Conservation (phyloP, 1,139 yeast genomes). For the Saccharomyces uvarum region DNA sequence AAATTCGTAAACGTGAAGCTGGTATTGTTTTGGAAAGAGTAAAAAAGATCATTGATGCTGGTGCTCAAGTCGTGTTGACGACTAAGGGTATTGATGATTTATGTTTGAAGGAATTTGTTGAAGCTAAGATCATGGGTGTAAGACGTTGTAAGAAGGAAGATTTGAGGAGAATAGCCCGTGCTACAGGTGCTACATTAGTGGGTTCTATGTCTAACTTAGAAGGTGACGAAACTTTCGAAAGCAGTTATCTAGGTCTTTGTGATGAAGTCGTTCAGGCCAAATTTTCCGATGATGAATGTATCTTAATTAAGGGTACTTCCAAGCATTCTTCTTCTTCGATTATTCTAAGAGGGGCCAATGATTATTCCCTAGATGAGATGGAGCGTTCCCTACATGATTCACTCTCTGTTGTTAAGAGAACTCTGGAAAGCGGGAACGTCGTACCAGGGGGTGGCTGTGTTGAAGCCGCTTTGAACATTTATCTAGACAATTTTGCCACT, state of each 20-base stretch:
- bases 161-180: conserved; percentile 91
- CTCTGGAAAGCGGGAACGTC: conserved; percentile 86
- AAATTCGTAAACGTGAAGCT: conserved; percentile 87
- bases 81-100: conserved; percentile 98
- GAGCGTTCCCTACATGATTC: conserved; percentile 95
- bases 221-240: conserved; percentile 94
- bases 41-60: conserved; percentile 77
- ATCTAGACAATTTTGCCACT: conserved; percentile 93
- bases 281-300: conserved; percentile 95
- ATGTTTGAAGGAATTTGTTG: conserved; percentile 91
- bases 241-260: conserved; percentile 79
- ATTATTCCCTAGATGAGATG: conserved; percentile 95
- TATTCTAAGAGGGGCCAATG: conserved; percentile 92
- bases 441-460: conserved; percentile 99
- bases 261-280: conserved; percentile 88
- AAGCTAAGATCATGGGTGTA: conserved; percentile 94
- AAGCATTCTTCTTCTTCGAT: conserved; percentile 90
- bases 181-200: conserved; percentile 92
- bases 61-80: conserved; percentile 93
- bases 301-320: conserved; percentile 85
- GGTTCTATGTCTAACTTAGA: conserved; percentile 86
- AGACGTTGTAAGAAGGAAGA: conserved; percentile 97
- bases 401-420: conserved; percentile 87
- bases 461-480: conserved; percentile 90
- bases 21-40: conserved; percentile 87